Evolutionary conservation across 306 rosid species (phyloP), one percentile per base, ranked within the genome.

Genomic region (Abrus pulchellus): DNA sequence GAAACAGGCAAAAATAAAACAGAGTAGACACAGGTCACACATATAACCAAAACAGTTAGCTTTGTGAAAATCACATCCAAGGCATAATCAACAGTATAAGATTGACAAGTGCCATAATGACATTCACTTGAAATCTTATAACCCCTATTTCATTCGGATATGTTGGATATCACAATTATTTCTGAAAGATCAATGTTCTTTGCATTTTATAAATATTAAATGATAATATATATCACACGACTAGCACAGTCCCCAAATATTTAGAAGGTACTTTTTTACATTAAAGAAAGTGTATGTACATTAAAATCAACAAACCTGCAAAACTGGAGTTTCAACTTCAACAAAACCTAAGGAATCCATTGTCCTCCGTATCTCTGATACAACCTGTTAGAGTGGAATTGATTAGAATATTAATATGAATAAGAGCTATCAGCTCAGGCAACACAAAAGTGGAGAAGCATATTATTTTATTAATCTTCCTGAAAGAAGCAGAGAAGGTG

Each of bases 241-340:
- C 72, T 33, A 76, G 72, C 54, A 83, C 48, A 77, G 29, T 59
- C 32, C 76, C 68, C 57, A 76, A 50, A 74, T 70, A 28, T 27
- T 50, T 52, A 20, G 82, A 68, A 69, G 48, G 65, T 20, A 48
- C 68, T 49, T 55, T 38, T 76, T 29, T 27, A 29, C 28, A 20
- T 3, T 27, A 59, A 32, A 49, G 67, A 67, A 48, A 48, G 7
- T 14, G 47, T 45, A 59, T n/a, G 60, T 27, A 52, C 73, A 8
- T 52, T 48, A 70, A 75, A 73, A 84, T 59, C 56, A 52, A 78
- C 91, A 60, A 86, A 94, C 99, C 98, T 95, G 99, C 80, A 95
- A 86, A 80, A 95, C 98, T 82, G 99, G 99, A 84, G 97, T 95
- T 88, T 95, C 99, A 80, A 95, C 94, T 89, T 95, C 99, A 44